A percentile compares a stretch with the other conserved stretches of the same genome.
These are phyloP conservation scores for Davidsoniella eucalypti DNA, from an alignment of 2,329 filamentous ascomycete genomes.

Conservation along the genomic window DNA sequence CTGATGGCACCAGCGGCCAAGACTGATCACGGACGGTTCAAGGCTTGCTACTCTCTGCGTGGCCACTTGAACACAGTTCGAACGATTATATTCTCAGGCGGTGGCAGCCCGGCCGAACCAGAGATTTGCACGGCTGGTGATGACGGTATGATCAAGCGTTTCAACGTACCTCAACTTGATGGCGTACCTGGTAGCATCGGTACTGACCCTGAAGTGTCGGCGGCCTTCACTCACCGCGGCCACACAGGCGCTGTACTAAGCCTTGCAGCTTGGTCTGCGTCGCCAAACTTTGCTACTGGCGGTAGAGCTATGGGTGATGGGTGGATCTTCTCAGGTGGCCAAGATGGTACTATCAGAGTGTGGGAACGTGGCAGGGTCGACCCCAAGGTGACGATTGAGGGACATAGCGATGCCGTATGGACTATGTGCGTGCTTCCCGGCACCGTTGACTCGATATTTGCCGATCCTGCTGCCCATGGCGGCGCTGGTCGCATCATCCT, in stretches of 20 bases:
- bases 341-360: conserved; percentile 81
- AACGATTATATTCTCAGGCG: conserved; percentile 90
- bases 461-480: conserved; percentile 56
- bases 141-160: conserved; percentile 89
- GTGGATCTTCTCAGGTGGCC: conserved; percentile 96
- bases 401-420: conserved; percentile 93
- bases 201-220: conserved; percentile 73
- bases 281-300: conserved; percentile 76
- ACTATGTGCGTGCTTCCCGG: conserved; percentile 81
- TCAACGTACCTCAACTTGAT: conserved; percentile 80
- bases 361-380: conserved; percentile 94
- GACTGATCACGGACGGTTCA: conserved; percentile 63
- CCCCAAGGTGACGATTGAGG: conserved; percentile 84
- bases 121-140: conserved; percentile 95
- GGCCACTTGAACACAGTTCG: conserved; percentile 90
- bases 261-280: conserved; percentile 71
- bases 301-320: conserved; percentile 80
- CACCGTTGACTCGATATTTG: conserved; percentile 66
- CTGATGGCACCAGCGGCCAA: conserved; percentile 35
- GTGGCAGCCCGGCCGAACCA: conserved; percentile 84
- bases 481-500: conserved; percentile 73
- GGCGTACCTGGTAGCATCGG: conserved; percentile 26
- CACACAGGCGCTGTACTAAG: conserved; percentile 83
- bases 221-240: conserved; percentile 89
- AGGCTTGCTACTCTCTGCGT: conserved; percentile 77